A percentile compares a stretch with the other conserved stretches of the same genome.
Evolutionary conservation across 257 asterid genomes (phyloP).

Genomic region (Solanum ossicruentum): DNA sequence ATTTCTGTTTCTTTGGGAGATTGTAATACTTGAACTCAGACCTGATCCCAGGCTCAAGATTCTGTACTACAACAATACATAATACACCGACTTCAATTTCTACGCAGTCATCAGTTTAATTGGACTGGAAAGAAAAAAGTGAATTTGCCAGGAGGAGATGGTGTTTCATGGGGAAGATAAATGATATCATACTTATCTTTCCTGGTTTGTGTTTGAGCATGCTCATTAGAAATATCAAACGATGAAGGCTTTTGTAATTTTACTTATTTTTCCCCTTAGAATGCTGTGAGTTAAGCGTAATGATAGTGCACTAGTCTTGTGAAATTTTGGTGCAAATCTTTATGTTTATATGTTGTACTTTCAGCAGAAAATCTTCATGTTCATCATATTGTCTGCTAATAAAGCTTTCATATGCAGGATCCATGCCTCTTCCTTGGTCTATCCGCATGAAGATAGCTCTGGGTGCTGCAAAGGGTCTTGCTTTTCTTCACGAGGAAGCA

Average conservation of each 20-base stretch:
- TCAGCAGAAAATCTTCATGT: background rate
- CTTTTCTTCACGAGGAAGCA: constrained; percentile 98
- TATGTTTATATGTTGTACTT: background rate
- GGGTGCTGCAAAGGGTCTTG: constrained; percentile 95
- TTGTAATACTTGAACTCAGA: background rate
- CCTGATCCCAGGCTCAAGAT: background rate
- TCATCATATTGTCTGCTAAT: background rate
- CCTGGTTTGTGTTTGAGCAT: background rate
- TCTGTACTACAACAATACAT: background rate
- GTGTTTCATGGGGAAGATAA: background rate
- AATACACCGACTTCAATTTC: background rate
- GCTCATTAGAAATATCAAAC: background rate
- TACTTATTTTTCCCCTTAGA: background rate
- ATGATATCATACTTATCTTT: background rate
- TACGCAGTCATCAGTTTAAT: background rate
- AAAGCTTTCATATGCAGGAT: constrained; percentile 38
- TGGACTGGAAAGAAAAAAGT: background rate
- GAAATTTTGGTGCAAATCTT: background rate
- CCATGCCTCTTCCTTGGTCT: constrained; percentile 95
- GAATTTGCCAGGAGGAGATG: background rate
- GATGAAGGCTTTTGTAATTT: background rate
- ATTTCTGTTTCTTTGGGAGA: background rate
- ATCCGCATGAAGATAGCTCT: constrained; percentile 94
- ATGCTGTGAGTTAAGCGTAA: background rate
- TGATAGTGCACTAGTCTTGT: background rate